These are phyloP conservation scores for Trypanosoma lewisi DNA, from an alignment of 208 protist species.

Conservation along the genomic window DNA sequence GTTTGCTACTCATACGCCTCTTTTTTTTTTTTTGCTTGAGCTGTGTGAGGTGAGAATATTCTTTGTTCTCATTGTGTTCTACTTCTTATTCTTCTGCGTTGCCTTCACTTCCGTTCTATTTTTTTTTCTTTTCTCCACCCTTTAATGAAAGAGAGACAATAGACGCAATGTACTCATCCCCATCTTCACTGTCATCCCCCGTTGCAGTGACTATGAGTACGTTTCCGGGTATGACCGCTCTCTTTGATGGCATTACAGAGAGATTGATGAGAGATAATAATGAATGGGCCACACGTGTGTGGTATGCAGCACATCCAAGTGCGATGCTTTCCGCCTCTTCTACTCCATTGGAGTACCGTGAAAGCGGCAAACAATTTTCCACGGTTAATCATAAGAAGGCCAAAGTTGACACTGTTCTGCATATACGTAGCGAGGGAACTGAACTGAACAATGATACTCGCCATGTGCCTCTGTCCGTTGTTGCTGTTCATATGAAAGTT, in stretches of 20 bases:
- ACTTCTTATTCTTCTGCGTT: too few species aligned
- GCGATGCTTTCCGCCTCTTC: conserved; percentile 9
- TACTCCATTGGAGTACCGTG: not conserved
- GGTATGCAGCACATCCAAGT: conserved; percentile 18
- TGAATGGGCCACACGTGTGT: conserved; percentile 11
- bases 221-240: not conserved
- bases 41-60: too few species aligned
- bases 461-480: not conserved
- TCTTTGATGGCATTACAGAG: conserved; percentile 13
- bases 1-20: too few species aligned
- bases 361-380: conserved; percentile 1
- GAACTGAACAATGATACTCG: not conserved
- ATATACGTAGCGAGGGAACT: conserved; percentile 1
- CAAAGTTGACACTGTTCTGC: not conserved
- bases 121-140: too few species aligned
- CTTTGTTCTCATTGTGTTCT: too few species aligned
- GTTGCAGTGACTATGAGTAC: not conserved
- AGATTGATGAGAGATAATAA: not conserved
- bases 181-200: not conserved
- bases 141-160: too few species aligned
- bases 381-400: not conserved
- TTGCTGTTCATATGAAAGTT: conserved; percentile 4
- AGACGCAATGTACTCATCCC: too few species aligned
- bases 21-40: too few species aligned
- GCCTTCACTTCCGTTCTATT: too few species aligned